Evolutionary conservation across 352 stramenopile genomes (phyloP).

Genomic region (Globisporangium canariense): DNA sequence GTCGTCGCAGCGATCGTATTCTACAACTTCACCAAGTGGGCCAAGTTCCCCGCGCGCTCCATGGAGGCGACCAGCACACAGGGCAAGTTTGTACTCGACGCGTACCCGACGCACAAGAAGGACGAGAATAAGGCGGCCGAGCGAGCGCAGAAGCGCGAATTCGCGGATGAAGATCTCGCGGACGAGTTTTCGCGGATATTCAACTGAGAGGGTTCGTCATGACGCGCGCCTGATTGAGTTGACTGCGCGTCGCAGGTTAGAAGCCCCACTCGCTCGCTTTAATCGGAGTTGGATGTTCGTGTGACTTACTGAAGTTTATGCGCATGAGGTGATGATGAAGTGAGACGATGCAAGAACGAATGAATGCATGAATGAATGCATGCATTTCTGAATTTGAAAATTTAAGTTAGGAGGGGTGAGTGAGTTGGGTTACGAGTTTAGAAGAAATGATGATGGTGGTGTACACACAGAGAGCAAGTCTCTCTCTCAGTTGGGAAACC

Average conservation of each 20-base stretch:
- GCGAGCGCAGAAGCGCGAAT: constrained; percentile 44
- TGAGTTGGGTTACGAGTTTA: neutral
- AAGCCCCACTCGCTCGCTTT: neutral
- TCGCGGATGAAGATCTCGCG: constrained; percentile 38
- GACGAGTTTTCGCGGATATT: constrained; percentile 53
- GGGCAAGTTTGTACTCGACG: constrained; percentile 76
- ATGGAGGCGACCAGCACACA: constrained; percentile 65
- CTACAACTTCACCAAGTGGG: constrained; percentile 64
- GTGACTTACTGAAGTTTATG: neutral
- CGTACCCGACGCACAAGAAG: constrained; percentile 45
- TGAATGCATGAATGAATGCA: neutral
- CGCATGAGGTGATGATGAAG: neutral
- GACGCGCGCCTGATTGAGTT: neutral
- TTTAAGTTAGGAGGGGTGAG: constrained; percentile 10
- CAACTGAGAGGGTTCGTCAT: constrained; percentile 18
- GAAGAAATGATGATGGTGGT: neutral
- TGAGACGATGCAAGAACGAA: neutral
- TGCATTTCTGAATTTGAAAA: neutral
- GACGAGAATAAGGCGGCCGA: constrained; percentile 37
- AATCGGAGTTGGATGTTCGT: neutral
- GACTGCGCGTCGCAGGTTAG: neutral
- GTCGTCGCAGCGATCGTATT: constrained; percentile 64
- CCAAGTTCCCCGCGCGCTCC: constrained; percentile 48
- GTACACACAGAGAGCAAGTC: constrained; percentile 1
- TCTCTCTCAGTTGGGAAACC: constrained; percentile 2